Evolutionary conservation across 805 yeast species (phyloP).

Genomic region (Metschnikowia drakensbergensis): DNA sequence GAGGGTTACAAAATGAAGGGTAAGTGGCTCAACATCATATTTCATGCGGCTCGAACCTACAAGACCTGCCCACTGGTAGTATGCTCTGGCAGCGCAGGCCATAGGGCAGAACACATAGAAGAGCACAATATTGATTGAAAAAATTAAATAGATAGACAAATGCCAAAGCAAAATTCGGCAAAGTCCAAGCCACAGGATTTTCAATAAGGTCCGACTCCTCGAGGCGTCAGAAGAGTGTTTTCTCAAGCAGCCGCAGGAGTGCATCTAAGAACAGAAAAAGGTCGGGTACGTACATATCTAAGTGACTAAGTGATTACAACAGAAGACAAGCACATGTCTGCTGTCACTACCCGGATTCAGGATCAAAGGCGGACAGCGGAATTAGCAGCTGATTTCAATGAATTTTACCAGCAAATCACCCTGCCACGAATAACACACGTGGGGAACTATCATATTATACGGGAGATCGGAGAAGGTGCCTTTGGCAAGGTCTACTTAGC

Average conservation of each 20-base stretch:
- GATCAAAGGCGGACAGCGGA: conserved; percentile 45
- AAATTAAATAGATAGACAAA: not conserved
- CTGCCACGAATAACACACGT: conserved; percentile 55
- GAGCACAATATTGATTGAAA: not conserved
- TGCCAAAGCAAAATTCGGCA: not conserved
- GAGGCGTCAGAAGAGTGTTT: not conserved
- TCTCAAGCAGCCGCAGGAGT: conserved; percentile 1
- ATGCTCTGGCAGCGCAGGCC: not conserved
- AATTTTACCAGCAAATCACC: conserved; percentile 44
- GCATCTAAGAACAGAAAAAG: conserved; percentile 2
- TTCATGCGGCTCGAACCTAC: not conserved
- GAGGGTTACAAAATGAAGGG: too few relatives aligned
- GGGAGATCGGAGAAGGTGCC: conserved; percentile 85
- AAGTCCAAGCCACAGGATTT: too few relatives aligned
- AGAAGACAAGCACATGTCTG: conserved; percentile 13
- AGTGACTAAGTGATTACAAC: not conserved
- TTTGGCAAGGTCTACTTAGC: conserved; percentile 92
- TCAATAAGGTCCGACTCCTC: not conserved
- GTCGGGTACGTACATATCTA: not conserved
- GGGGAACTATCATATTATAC: conserved; percentile 73
- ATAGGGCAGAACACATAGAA: not conserved
- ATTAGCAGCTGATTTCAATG: conserved; percentile 63
- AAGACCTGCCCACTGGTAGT: not conserved
- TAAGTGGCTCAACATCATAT: too few relatives aligned
- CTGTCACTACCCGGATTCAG: conserved; percentile 12